Percentiles rank a stretch among this genome's conserved stretches.
phyloP scores from a whole-genome alignment of 2,329 filamentous ascomycete species.

The Fusarium metavorans region DNA sequence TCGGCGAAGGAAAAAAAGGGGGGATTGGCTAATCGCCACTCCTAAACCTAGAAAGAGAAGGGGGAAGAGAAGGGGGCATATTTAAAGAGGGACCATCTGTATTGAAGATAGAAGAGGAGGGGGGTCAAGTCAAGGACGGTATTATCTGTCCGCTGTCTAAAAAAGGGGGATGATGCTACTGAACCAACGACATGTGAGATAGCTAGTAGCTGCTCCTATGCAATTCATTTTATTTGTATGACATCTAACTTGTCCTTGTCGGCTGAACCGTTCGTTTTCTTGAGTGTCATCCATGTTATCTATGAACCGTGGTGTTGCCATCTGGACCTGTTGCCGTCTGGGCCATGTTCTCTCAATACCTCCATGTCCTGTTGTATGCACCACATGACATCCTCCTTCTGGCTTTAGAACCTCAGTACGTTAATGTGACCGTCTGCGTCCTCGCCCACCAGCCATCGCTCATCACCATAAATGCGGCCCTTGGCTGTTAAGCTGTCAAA shows the following conservation, averaged over 20 bases:
- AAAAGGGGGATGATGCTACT: slow-evolving; percentile 17
- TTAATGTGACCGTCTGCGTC: slow-evolving; percentile 63
- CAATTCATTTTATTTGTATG: slow-evolving; percentile 38
- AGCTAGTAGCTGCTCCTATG: slow-evolving; percentile 26
- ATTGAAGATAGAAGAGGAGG: slow-evolving; percentile 31
- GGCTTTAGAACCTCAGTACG: slow-evolving; percentile 60
- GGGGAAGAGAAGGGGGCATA: slow-evolving; percentile 6
- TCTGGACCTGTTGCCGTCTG: no score
- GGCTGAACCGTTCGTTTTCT: not conserved
- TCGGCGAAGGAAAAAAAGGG: slow-evolving; percentile 15
- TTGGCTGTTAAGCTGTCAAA: slow-evolving; percentile 63
- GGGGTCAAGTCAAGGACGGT: slow-evolving; percentile 9
- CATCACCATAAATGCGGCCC: slow-evolving; percentile 69
- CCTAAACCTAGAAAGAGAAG: slow-evolving; percentile 19
- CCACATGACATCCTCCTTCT: not conserved
- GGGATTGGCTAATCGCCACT: slow-evolving; percentile 20
- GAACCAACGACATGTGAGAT: slow-evolving; percentile 30
- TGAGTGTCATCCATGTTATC: not conserved
- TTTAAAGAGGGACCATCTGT: slow-evolving; percentile 14
- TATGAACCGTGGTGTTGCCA: no score
- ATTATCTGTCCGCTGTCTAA: slow-evolving; percentile 20
- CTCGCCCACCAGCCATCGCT: slow-evolving; percentile 72
- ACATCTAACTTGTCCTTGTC: not conserved
- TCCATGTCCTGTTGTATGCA: not conserved
- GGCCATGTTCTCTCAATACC: not conserved